These are phyloP conservation scores for Dactylellina sp. DNA, from an alignment of 2,329 filamentous ascomycete species.

Conservation along the genomic window DNA sequence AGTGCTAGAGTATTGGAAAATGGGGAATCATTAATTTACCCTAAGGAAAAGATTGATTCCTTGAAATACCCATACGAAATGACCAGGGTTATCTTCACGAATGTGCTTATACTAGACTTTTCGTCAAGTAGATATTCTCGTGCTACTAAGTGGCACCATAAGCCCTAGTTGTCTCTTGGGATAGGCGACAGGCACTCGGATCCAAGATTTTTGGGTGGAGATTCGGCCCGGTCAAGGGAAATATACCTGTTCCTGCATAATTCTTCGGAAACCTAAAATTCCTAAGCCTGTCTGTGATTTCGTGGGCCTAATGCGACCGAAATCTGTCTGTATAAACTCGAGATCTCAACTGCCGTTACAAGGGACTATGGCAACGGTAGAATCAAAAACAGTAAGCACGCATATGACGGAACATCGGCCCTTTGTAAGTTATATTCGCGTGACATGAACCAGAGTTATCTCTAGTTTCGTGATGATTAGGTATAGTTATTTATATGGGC, in stretches of 20 bases:
- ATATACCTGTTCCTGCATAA: conserved; percentile 34
- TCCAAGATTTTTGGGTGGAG: conserved; percentile 38
- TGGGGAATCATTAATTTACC: background rate
- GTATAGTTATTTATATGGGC: background rate
- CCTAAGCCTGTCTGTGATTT: background rate
- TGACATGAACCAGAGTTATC: background rate
- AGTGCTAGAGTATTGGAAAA: too few species aligned
- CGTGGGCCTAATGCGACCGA: background rate
- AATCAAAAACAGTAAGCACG: conserved; percentile 37
- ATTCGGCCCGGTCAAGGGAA: conserved; percentile 28
- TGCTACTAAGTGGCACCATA: background rate
- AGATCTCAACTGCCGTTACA: conserved; percentile 36
- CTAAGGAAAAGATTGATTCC: background rate
- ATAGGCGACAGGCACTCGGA: conserved; percentile 35
- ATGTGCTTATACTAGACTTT: background rate
- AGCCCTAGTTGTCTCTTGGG: background rate
- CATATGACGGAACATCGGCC: conserved; percentile 19
- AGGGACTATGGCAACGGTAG: conserved; percentile 31
- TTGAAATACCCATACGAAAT: background rate
- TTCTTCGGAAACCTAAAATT: background rate
- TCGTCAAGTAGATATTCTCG: background rate
- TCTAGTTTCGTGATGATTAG: background rate
- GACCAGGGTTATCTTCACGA: background rate
- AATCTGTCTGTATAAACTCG: background rate
- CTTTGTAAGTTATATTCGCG: background rate